Evolutionary conservation across 2,329 filamentous ascomycete species (phyloP).

Genomic region (Annulohypoxylon truncatum): DNA sequence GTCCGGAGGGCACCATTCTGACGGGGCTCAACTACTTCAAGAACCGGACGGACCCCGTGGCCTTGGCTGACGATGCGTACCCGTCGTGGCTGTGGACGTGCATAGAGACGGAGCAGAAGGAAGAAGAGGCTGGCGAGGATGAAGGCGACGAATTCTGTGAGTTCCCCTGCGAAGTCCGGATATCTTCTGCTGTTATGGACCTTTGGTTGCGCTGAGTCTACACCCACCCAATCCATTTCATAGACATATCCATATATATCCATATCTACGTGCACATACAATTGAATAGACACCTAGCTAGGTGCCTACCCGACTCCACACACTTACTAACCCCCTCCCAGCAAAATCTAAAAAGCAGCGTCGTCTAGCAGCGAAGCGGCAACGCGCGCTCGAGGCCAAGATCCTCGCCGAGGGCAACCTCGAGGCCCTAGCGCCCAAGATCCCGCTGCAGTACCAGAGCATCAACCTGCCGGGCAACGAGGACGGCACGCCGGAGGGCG

Average conservation of each 20-base stretch:
- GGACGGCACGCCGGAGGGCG: conserved; percentile 57
- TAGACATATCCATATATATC: background rate
- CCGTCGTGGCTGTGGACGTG: conserved; percentile 84
- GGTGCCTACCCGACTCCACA: too few species aligned
- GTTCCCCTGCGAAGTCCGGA: conserved; percentile 50
- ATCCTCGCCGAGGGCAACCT: conserved; percentile 74
- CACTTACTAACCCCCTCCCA: conserved; percentile 50
- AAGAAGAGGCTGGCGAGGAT: conserved; percentile 62
- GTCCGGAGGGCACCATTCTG: conserved; percentile 75
- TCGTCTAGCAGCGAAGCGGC: conserved; percentile 74
- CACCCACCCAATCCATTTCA: background rate
- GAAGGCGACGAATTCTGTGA: conserved; percentile 83
- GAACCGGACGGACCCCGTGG: conserved; percentile 77
- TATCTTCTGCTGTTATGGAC: too few species aligned
- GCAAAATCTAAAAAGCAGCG: conserved; percentile 89
- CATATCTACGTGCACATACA: too few species aligned
- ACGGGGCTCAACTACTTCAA: conserved; percentile 83
- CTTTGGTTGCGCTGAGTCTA: background rate
- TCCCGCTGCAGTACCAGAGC: conserved; percentile 81
- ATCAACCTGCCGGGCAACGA: conserved; percentile 74
- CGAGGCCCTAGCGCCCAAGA: conserved; percentile 72
- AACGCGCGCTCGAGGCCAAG: conserved; percentile 66
- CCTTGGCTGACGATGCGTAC: conserved; percentile 79
- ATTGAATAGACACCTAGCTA: too few species aligned
- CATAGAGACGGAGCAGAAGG: conserved; percentile 70